Percentiles rank a stretch among this genome's conserved stretches.
Evolutionary conservation across 257 asterid species (phyloP).

Genomic region (Primulina eburnea): DNA sequence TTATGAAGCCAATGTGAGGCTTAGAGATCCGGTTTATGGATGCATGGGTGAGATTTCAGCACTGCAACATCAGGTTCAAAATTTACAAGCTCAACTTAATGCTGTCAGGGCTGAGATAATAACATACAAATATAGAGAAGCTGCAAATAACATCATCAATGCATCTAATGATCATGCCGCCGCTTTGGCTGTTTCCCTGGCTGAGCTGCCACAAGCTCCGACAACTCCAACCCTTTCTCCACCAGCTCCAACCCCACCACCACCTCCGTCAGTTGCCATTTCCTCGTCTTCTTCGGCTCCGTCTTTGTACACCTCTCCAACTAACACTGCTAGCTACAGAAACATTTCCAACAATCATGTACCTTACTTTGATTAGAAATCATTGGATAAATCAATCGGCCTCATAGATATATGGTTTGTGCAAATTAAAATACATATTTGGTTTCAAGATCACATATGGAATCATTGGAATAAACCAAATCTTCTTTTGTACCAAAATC

Average conservation of each 20-base stretch:
- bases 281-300: slow-evolving; percentile 51
- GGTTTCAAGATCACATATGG: background rate
- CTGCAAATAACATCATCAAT: slow-evolving; percentile 52
- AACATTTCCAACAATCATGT: slow-evolving; percentile 51
- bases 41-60: slow-evolving; percentile 96
- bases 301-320: slow-evolving; percentile 50
- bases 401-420: background rate
- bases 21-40: slow-evolving; percentile 86
- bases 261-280: slow-evolving; percentile 33
- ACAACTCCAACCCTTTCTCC: slow-evolving; percentile 54
- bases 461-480: background rate
- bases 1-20: slow-evolving; percentile 85
- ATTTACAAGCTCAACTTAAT: slow-evolving; percentile 67
- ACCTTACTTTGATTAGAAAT: slow-evolving; percentile 50
- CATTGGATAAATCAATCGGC: background rate
- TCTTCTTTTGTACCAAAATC: background rate
- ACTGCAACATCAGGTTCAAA: slow-evolving; percentile 72
- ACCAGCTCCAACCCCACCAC: slow-evolving; percentile 43
- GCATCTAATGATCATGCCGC: slow-evolving; percentile 45
- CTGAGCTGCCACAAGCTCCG: slow-evolving; percentile 71
- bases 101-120: slow-evolving; percentile 70
- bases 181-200: slow-evolving; percentile 50
- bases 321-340: slow-evolving; percentile 49
- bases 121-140: slow-evolving; percentile 71
- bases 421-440: background rate